Percentiles rank a stretch among this genome's conserved stretches.
Conservation (phyloP, 441 rosid genomes). For the Syzygium syzygioides region DNA sequence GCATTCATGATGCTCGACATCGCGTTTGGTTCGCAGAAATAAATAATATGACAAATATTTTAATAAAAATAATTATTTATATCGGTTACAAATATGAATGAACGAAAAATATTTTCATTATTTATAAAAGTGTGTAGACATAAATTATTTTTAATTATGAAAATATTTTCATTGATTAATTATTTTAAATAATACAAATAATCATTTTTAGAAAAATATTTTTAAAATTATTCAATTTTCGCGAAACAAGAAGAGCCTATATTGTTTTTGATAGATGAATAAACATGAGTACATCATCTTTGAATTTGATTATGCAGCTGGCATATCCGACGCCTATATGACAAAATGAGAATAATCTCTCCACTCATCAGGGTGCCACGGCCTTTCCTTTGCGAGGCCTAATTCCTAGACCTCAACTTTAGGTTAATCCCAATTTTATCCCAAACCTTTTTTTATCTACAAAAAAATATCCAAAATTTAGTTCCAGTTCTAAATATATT, state of each 20-base stretch:
- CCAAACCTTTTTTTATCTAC: neutral
- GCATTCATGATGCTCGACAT: neutral
- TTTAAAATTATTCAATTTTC: neutral
- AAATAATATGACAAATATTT: no score
- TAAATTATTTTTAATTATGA: neutral
- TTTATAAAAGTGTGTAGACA: neutral
- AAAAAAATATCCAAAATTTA: neutral
- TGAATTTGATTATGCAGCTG: neutral
- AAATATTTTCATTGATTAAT: neutral
- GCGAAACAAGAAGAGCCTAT: rapidly evolving
- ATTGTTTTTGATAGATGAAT: neutral
- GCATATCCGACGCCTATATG: neutral
- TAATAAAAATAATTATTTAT: no score
- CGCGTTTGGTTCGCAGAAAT: no score
- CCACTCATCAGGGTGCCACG: neutral
- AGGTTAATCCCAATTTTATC: neutral
- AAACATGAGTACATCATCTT: neutral
- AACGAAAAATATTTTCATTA: neutral
- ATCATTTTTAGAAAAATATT: neutral
- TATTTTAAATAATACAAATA: neutral
- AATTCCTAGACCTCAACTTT: neutral
- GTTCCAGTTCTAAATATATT: no score
- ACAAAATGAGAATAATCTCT: neutral
- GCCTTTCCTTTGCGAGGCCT: neutral
- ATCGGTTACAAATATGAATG: neutral